phyloP scores from a whole-genome alignment of 371 early-diverging fungal genomes.

The Mucor velutinosus region DNA sequence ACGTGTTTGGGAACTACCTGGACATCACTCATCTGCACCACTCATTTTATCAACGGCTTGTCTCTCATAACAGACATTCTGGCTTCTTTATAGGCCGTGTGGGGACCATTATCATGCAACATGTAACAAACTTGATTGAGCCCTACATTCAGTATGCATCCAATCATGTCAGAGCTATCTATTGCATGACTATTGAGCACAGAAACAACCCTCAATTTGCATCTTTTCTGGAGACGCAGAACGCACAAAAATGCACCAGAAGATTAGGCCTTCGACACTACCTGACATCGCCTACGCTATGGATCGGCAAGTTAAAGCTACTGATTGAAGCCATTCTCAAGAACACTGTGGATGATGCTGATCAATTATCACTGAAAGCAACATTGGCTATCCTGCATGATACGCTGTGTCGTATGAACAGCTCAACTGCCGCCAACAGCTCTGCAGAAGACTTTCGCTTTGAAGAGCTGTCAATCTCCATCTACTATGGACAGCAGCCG shows the following conservation, averaged over 20 bases:
- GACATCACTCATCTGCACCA: constrained; percentile 25
- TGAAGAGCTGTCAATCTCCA: constrained; percentile 24
- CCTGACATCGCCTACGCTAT: constrained; percentile 34
- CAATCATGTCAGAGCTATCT: constrained; percentile 16
- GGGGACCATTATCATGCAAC: constrained; percentile 21
- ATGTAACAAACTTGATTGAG: constrained; percentile 19
- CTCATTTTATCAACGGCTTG: constrained; percentile 14
- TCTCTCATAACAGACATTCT: constrained; percentile 13
- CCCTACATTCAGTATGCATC: constrained; percentile 29
- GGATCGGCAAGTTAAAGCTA: constrained; percentile 38
- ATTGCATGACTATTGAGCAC: constrained; percentile 21
- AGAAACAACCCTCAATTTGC: constrained; percentile 26
- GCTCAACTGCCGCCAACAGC: constrained; percentile 16
- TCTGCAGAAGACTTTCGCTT: constrained; percentile 26
- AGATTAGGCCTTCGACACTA: constrained; percentile 39
- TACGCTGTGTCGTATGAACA: constrained; percentile 34
- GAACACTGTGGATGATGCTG: constrained; percentile 32
- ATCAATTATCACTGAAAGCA: constrained; percentile 29
- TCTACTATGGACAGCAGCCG: not conserved
- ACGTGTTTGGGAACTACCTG: constrained; percentile 39
- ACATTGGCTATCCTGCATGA: constrained; percentile 30
- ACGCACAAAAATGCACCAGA: constrained; percentile 23
- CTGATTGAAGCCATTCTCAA: constrained; percentile 35
- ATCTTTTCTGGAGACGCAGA: constrained; percentile 24
- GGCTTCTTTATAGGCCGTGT: constrained; percentile 22